Base-by-base conservation (phyloP, 177 flowering plant species). In the Telopea speciosissima region DNA sequence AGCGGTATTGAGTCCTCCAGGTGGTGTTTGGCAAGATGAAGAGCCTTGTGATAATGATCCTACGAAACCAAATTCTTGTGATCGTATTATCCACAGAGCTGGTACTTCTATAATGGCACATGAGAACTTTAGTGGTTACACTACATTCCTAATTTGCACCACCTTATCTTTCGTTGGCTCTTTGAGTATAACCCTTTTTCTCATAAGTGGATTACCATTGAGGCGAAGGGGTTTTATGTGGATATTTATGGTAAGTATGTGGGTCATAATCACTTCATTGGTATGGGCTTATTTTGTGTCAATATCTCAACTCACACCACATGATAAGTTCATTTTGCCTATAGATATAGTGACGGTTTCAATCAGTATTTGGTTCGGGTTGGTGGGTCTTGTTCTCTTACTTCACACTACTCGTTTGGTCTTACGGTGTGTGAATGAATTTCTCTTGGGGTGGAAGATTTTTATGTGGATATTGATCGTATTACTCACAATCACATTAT, bases 1-100 rank as follows among this genome's bases (percentile, higher is more conserved):
- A 69, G 80, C 80, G 10, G 81, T 76, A 6, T 8, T 79, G 11
- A 73, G 60, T 65, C 84, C 84, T 13, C 84, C 79, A 4, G 79
- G 79, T 52, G 79, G 79, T 40, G 33, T 77, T 23, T 79, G 80
- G 79, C 77, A 75, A 66, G 82, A 72, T 1, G 69, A 74, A 26
- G 19, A 54, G 12, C 10, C 25, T 8, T n/a, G n/a, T n/a, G n/a
- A n/a, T n/a, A n/a, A n/a, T n/a, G n/a, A n/a, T n/a, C n/a, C n/a
- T n/a, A n/a, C n/a, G n/a, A n/a, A 1, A 8, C 12, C 5, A 14
- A 21, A 16, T 22, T 24, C 36, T 25, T 24, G 13, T 13, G 8
- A 24, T n/a, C n/a, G n/a, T n/a, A n/a, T n/a, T 28, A 28, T 2
- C 31, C 4, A 28, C 4, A 28, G 4, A 28, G 31, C 62, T 3